phyloP scores from a whole-genome alignment of 176 grass and related monocot species.

The Luzula sylvatica region DNA sequence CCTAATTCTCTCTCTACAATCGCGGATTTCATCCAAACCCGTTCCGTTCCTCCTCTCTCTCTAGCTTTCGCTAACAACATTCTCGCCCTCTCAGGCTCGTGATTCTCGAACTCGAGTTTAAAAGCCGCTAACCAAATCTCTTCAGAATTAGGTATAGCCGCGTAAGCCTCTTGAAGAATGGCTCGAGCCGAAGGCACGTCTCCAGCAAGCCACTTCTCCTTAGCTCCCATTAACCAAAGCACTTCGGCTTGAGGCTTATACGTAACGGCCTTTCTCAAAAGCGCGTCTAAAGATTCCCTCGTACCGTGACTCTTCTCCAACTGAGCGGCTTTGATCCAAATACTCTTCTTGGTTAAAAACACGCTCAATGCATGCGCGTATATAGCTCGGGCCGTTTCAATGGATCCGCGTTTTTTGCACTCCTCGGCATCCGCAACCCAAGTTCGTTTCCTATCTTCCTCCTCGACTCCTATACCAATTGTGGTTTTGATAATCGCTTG shows the following conservation, averaged over 20 bases:
- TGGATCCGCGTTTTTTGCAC: conserved; percentile 84
- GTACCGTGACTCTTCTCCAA: conserved; percentile 96
- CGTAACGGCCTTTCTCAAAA: conserved; percentile 73
- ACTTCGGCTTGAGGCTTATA: conserved; percentile 89
- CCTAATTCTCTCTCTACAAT: conserved; percentile 83
- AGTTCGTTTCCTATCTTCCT: conserved; percentile 77
- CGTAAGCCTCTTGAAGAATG: conserved; percentile 94
- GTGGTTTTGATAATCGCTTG: conserved; percentile 82
- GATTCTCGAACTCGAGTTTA: conserved; percentile 95
- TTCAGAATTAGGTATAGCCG: conserved; percentile 84
- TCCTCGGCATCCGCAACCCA: conserved; percentile 99
- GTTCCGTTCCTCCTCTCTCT: conserved; percentile 88
- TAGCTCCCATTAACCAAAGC: conserved; percentile 91
- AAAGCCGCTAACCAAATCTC: conserved; percentile 95
- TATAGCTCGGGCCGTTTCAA: conserved; percentile 91
- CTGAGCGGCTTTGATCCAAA: conserved; percentile 92
- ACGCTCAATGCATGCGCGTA: conserved; percentile 78
- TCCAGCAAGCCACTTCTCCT: conserved; percentile 89
- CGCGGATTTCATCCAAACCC: conserved; percentile 95
- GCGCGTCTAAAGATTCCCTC: conserved; percentile 71
- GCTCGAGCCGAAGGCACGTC: conserved; percentile 77
- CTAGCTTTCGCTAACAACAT: conserved; percentile 81
- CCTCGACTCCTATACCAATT: conserved; percentile 80
- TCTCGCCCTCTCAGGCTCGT: conserved; percentile 91
- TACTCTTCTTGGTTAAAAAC: conserved; percentile 69